Conservation (phyloP, 192 early-diverging fungal species). For the Obelidium mucronatum region DNA sequence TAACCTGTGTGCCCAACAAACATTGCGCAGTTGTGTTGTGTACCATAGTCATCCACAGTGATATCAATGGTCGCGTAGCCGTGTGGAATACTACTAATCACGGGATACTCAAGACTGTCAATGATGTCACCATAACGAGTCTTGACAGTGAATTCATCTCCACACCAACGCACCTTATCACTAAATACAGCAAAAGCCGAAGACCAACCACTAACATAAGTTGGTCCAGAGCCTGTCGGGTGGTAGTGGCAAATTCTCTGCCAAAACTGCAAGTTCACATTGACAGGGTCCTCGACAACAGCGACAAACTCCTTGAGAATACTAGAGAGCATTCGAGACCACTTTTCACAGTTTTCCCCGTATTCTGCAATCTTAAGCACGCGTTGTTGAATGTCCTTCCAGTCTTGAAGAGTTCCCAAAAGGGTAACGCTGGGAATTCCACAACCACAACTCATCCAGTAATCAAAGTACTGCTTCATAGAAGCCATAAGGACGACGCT, state of each 20-base stretch:
- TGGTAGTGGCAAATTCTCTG: constrained; percentile 25
- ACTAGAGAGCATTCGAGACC: constrained; percentile 4
- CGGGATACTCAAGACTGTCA: constrained; percentile 8
- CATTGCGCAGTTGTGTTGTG: constrained; percentile 12
- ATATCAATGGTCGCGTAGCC: constrained; percentile 15
- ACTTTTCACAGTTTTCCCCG: constrained; percentile 4
- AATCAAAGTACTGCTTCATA: constrained; percentile 27
- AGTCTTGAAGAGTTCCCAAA: constrained; percentile 19
- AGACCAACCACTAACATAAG: constrained; percentile 21
- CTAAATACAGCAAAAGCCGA: constrained; percentile 22
- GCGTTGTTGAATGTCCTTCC: constrained; percentile 15
- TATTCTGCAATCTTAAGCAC: constrained; percentile 22
- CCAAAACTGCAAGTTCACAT: constrained; percentile 31
- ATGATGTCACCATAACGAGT: not conserved
- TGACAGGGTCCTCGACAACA: not conserved
- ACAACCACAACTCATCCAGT: constrained; percentile 6
- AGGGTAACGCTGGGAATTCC: constrained; percentile 23
- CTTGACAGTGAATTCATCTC: constrained; percentile 3
- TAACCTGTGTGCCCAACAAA: constrained; percentile 20
- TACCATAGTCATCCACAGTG: constrained; percentile 19
- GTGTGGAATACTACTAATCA: constrained; percentile 1
- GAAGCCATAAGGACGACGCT: constrained; percentile 32
- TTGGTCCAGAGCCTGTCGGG: constrained; percentile 11
- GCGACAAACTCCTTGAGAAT: constrained; percentile 9
- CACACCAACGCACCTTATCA: constrained; percentile 17